Conservation (phyloP, 1,284 basidiomycete species). For the Tranzscheliella williamsii region DNA sequence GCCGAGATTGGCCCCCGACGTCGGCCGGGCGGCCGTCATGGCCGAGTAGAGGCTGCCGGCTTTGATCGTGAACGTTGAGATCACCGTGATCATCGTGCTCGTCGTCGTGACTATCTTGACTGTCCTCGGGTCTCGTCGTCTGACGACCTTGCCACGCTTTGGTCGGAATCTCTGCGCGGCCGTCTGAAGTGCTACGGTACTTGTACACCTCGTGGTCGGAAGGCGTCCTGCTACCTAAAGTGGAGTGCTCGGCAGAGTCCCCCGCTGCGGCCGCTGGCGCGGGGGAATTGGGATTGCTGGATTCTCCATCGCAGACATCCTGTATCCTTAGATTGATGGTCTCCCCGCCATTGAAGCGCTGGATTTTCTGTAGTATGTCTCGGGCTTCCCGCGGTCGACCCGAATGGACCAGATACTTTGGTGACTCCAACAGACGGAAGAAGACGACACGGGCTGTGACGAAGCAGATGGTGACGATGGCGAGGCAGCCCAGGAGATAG, state of each 20-base stretch:
- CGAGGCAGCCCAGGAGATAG: conserved; percentile 27
- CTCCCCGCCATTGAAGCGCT: conserved; percentile 38
- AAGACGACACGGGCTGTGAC: conserved; percentile 79
- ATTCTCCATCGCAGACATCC: conserved; percentile 27
- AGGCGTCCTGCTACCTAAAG: not conserved
- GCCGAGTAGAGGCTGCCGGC: not conserved
- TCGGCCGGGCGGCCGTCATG: not conserved
- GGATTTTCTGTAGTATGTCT: conserved; percentile 46
- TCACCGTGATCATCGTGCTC: not conserved
- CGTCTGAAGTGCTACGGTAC: not conserved
- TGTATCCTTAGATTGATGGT: conserved; percentile 19
- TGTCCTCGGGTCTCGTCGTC: not conserved
- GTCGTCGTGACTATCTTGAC: not conserved
- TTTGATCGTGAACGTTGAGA: not conserved
- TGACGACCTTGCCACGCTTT: not conserved
- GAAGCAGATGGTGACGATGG: conserved; percentile 74
- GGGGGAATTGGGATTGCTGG: not conserved
- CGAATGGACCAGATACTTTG: conserved; percentile 62
- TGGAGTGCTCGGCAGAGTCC: too few relatives aligned
- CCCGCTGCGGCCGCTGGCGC: not conserved
- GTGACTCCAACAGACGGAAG: conserved; percentile 89
- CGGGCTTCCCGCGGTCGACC: conserved; percentile 45
- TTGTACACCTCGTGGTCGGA: conserved; percentile 4
- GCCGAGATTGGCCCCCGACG: not conserved
- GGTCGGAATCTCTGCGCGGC: not conserved